A percentile compares a stretch with the other conserved stretches of the same genome.
phyloP scores from a whole-genome alignment of 169 alveolate genomes.

The Eimeria sp. region DNA sequence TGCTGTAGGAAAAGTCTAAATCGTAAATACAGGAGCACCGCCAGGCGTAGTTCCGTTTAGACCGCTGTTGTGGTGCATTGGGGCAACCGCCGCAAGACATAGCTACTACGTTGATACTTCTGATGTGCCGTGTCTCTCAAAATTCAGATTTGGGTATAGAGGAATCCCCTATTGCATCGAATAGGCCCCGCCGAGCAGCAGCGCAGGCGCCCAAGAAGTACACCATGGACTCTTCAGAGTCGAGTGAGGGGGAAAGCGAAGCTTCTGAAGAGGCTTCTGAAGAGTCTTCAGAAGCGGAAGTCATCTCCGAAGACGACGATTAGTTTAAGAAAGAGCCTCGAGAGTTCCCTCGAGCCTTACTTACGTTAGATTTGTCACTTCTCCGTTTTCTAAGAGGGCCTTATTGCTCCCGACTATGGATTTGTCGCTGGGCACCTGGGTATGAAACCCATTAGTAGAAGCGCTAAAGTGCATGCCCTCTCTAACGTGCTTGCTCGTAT shows the following conservation, averaged over 20 bases:
- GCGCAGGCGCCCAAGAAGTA: slow-evolving; percentile 72
- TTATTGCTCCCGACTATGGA: not conserved
- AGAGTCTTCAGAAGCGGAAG: slow-evolving; percentile 51
- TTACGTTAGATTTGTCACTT: not conserved
- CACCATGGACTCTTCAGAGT: slow-evolving; percentile 53
- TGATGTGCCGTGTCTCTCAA: not conserved
- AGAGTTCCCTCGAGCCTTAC: not conserved
- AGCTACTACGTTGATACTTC: not conserved
- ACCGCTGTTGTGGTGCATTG: not conserved
- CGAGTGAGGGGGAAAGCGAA: slow-evolving; percentile 57
- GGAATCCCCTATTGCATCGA: slow-evolving; percentile 54
- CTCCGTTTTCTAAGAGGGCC: not conserved
- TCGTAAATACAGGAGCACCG: not conserved
- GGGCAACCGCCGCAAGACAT: not conserved
- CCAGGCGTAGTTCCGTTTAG: not conserved
- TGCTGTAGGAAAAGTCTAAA: not conserved
- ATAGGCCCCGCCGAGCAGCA: slow-evolving; percentile 71
- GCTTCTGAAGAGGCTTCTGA: slow-evolving; percentile 60
- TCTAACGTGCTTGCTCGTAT: not conserved
- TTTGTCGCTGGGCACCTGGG: not conserved
- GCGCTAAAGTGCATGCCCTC: not conserved
- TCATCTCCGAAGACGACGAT: slow-evolving; percentile 39
- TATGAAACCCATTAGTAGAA: not conserved
- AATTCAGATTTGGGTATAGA: slow-evolving; percentile 36
- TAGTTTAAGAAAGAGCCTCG: slow-evolving; percentile 18